Conservation (phyloP, 331 rosid genomes). For the Spiraea crenata region DNA sequence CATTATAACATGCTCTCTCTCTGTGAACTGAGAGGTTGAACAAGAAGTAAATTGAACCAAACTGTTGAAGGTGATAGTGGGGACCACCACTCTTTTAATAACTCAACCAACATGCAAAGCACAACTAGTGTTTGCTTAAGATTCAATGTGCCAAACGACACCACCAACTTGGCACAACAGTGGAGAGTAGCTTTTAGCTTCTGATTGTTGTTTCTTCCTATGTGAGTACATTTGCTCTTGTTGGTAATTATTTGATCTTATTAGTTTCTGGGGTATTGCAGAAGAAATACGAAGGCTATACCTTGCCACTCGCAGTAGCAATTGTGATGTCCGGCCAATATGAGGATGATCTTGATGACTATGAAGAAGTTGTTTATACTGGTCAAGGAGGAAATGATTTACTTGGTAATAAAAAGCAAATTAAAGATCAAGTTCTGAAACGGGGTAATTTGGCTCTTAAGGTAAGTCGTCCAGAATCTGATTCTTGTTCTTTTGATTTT, state of each 20-base stretch:
- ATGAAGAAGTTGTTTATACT: conserved; percentile 36
- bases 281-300: conserved; percentile 18
- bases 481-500: neutral
- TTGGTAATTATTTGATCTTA: neutral
- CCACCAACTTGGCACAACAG: neutral
- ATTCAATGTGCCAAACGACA: neutral
- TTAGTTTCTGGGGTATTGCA: neutral
- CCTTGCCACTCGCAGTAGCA: conserved; percentile 34
- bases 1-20: neutral
- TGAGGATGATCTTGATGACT: conserved; percentile 40
- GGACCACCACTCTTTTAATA: neutral
- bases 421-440: conserved; percentile 32
- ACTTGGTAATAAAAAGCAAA: conserved; percentile 41
- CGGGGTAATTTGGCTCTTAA: conserved; percentile 41
- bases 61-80: neutral
- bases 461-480: conserved; percentile 23
- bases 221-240: neutral
- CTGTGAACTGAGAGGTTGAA: neutral
- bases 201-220: neutral
- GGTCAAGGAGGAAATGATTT: conserved; percentile 43
- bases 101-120: neutral
- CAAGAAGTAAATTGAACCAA: neutral
- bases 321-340: conserved; percentile 37
- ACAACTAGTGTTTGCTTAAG: neutral
- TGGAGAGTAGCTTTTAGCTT: neutral